Conservation (phyloP, 176 grass and related monocot genomes). For the Aegilops speltoides region DNA sequence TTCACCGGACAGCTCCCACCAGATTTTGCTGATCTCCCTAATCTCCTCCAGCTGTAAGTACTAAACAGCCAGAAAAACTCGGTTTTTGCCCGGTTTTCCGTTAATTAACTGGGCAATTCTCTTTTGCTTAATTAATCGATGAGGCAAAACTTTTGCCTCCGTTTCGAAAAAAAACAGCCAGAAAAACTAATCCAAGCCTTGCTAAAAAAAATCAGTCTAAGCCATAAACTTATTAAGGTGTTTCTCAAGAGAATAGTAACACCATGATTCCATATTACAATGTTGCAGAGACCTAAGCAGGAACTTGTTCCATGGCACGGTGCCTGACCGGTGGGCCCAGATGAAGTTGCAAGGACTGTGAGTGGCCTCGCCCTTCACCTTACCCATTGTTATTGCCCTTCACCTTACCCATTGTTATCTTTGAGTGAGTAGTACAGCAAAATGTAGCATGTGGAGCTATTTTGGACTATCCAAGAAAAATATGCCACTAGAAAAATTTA, state of each 20-base stretch:
- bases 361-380: conserved; percentile 44
- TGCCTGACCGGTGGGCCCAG: conserved; percentile 62
- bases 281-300: conserved; percentile 70
- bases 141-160: too few species aligned
- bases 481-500: not conserved
- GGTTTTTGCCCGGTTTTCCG: too few species aligned
- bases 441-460: conserved; percentile 9
- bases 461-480: not conserved
- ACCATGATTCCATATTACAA: not conserved
- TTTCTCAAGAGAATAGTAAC: not conserved
- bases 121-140: too few species aligned
- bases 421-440: conserved; percentile 6
- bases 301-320: conserved; percentile 57
- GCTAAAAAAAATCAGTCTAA: not conserved
- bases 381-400: not conserved
- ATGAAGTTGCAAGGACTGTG: conserved; percentile 75
- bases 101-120: too few species aligned
- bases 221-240: not conserved
- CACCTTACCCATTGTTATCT: not conserved
- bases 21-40: conserved; percentile 58
- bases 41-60: conserved; percentile 78
- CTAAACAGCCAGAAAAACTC: not conserved
- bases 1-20: conserved; percentile 60
- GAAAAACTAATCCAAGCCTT: not conserved
- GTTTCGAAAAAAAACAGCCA: too few species aligned